Base-by-base conservation (phyloP, 2,329 filamentous ascomycete genomes). In the Aspergillus sp. region DNA sequence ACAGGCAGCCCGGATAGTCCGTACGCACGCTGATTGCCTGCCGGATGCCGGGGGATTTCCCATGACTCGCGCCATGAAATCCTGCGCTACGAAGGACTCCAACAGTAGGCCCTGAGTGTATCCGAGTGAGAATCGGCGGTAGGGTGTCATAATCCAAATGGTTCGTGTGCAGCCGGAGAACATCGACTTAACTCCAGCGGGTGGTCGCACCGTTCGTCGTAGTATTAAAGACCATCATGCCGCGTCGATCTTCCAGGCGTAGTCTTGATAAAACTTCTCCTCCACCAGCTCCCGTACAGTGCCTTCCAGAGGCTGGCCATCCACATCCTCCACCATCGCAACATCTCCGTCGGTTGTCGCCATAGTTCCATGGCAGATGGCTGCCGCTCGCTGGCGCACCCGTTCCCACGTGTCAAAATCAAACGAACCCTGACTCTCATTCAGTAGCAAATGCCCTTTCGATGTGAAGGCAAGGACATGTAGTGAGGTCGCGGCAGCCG, bases 381-480 rank as follows among this genome's bases (percentile, higher is more conserved):
- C 73, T 64, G 84, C 79, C 32, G 88, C 90, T 42, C 78, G 74
- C 55, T 85, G 79, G 58, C 85, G 83, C 16, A 88, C 82, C 41
- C 79, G 75, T 51, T 90, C 83, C 90, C 92, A 96, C 57, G 87
- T 85, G 13, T 84, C 79, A 59, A 88, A 77, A 44, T 83, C 82
- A 66, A 96, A 97, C 3, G 75, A 73, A 0, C 93, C 93, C 63
- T 93, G 85, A 64, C 90, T 95, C 73, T 96, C 89, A 32, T 83
- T 85, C 40, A 96, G 73, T 19, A 96, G 73, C 47, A 95, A 75
- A 53, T 89, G 84, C 8, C 86, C 82, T 47, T 84, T 77, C 1
- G 86, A 85, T n/a, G 86, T 87, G 68, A 94, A 95, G 5, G 85
- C 87, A 52, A 96, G 79, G n/a, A 88, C 89, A 67, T 96, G 93